A percentile compares a stretch with the other conserved stretches of the same genome.
Conservation (phyloP, 495 filamentous ascomycete species). For the Arthonia radiata region DNA sequence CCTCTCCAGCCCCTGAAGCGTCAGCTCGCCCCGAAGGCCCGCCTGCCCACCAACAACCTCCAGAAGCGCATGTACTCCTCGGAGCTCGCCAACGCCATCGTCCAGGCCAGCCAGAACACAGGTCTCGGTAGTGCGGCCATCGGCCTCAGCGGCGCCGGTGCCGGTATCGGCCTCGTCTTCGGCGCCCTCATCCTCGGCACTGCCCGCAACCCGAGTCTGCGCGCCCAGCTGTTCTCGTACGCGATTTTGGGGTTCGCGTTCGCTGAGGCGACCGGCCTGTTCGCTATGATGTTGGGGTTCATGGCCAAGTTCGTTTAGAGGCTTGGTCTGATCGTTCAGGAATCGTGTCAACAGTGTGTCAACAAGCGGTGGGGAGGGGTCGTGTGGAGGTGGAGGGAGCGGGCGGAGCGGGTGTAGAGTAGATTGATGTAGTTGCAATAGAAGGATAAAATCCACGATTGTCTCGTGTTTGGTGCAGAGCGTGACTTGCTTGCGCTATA, state of each 20-base stretch:
- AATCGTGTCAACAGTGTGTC: no score
- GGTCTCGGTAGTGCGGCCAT: constrained; percentile 71
- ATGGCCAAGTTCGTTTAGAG: constrained; percentile 35
- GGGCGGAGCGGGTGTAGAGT: no score
- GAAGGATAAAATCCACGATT: constrained; percentile 1
- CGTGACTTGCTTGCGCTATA: no score
- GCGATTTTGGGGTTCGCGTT: constrained; percentile 87
- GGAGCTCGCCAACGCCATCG: constrained; percentile 63
- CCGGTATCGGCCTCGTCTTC: constrained; percentile 84
- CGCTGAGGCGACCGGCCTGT: constrained; percentile 81
- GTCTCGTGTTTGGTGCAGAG: no score
- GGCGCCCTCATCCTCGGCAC: constrained; percentile 59
- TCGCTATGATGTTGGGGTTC: constrained; percentile 82
- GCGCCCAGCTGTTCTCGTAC: constrained; percentile 79
- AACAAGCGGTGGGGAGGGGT: no score
- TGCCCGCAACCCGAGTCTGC: constrained; percentile 72
- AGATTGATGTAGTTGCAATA: no score
- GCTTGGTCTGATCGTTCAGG: no score
- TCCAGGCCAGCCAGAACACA: constrained; percentile 67
- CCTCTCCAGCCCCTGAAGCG: no score
- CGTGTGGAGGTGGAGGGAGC: no score
- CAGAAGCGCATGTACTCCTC: no score
- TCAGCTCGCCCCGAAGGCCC: constrained; percentile 32
- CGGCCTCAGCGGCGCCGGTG: constrained; percentile 75
- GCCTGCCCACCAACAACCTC: no score